Conservation (phyloP, 164 flowering plant species). For the Vitis labrusca region DNA sequence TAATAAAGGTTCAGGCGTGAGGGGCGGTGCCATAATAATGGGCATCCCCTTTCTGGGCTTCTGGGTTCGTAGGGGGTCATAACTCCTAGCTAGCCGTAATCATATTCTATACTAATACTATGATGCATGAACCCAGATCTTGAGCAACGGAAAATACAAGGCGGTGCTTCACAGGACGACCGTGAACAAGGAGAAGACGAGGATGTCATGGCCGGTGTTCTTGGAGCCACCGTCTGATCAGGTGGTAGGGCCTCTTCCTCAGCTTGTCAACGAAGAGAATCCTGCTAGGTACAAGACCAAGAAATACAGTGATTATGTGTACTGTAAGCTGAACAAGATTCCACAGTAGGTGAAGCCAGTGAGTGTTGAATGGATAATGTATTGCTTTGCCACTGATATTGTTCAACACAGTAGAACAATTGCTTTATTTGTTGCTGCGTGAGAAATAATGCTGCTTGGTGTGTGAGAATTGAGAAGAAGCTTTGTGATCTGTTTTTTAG, state of each 20-base stretch:
- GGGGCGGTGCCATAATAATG: no score
- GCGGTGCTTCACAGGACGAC: conserved; percentile 41
- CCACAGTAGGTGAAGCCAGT: conserved; percentile 35
- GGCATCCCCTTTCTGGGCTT: no score
- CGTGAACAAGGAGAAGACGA: conserved; percentile 38
- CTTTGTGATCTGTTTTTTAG: no score
- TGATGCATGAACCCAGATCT: conserved; percentile 19
- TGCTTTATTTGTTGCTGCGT: no score
- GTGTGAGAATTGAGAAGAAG: no score
- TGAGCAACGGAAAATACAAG: conserved; percentile 50
- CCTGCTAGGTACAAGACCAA: conserved; percentile 61
- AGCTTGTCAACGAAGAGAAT: conserved; percentile 47
- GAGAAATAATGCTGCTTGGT: no score
- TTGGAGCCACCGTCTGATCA: conserved; percentile 37
- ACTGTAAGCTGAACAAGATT: conserved; percentile 70
- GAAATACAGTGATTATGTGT: conserved; percentile 52
- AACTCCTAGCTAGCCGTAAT: no score
- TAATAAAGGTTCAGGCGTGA: no score
- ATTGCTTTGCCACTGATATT: not conserved
- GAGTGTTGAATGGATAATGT: not conserved
- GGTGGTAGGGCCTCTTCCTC: conserved; percentile 57
- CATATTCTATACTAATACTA: no score
- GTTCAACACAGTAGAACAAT: no score
- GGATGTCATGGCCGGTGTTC: conserved; percentile 60
- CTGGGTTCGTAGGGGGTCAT: no score